Percentiles rank a stretch among this genome's conserved stretches.
Evolutionary conservation across 2,329 filamentous ascomycete species (phyloP).

Genomic region (Xylariaceae sp.): DNA sequence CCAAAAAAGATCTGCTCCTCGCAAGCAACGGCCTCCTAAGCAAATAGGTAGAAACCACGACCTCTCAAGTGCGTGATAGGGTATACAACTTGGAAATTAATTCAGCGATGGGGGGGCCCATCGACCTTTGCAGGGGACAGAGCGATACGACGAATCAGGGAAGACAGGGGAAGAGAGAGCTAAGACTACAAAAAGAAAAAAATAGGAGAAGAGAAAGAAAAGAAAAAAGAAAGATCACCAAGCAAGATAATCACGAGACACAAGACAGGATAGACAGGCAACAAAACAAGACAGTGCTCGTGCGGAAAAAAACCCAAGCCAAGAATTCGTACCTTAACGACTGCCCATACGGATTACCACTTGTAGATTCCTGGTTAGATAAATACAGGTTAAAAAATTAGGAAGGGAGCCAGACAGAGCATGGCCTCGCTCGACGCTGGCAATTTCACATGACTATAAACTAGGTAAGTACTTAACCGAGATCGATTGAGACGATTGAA

Average conservation of each 20-base stretch:
- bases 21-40: conserved; percentile 2
- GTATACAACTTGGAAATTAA: neutral
- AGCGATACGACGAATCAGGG: conserved; percentile 4
- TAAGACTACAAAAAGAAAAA: neutral
- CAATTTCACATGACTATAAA: conserved; percentile 13
- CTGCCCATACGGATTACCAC: neutral
- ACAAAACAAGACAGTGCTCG: neutral
- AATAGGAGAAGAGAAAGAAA: neutral
- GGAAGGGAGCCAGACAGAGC: neutral
- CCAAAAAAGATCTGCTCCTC: neutral
- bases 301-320: neutral
- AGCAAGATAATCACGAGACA: neutral
- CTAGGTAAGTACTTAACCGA: conserved; percentile 7
- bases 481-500: neutral
- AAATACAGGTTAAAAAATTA: neutral
- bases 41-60: neutral
- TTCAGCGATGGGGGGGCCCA: conserved; percentile 1
- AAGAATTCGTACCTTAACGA: too few species aligned
- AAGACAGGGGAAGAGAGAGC: neutral
- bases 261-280: neutral
- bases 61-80: neutral
- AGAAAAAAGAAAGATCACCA: neutral
- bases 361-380: neutral
- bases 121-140: neutral
- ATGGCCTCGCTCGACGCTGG: neutral